Evolutionary conservation across 208 protist species (phyloP).

Genomic region (Wallacemonas sp.): DNA sequence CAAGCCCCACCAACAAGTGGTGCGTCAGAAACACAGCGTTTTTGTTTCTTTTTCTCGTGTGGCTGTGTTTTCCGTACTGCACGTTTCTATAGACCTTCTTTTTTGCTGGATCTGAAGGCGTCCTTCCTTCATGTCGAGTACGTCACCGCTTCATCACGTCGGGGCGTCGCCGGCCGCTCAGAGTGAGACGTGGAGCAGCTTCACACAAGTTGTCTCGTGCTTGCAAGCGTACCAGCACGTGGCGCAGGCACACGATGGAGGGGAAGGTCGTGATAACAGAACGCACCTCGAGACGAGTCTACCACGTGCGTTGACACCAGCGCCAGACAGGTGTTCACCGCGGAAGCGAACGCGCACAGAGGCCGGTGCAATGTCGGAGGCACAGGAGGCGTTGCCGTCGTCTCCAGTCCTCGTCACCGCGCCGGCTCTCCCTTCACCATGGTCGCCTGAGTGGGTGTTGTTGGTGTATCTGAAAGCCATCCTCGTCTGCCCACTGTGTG

Average conservation of each 20-base stretch:
- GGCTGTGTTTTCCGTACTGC: too few relatives aligned
- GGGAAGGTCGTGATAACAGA: too few relatives aligned
- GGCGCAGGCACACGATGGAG: too few relatives aligned
- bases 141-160: not conserved
- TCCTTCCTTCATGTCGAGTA: not conserved
- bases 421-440: not conserved
- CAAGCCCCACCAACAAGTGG: too few relatives aligned
- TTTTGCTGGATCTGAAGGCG: too few relatives aligned
- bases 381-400: not conserved
- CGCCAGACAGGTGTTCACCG: not conserved
- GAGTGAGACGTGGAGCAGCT: not conserved
- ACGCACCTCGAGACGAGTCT: too few relatives aligned
- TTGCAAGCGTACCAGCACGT: conserved; percentile 7
- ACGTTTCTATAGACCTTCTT: too few relatives aligned
- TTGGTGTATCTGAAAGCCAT: conserved; percentile 33
- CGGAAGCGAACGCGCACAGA: not conserved
- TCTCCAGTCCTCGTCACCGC: not conserved
- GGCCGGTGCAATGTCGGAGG: too few relatives aligned
- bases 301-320: not conserved
- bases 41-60: too few relatives aligned
- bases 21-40: too few relatives aligned
- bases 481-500: conserved; percentile 61
- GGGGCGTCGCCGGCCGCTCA: not conserved
- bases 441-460: conserved; percentile 15
- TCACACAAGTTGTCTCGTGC: conserved; percentile 4